Evolutionary conservation across 768 basidiomycete genomes (phyloP).

Genomic region (Tulasnella sp.): DNA sequence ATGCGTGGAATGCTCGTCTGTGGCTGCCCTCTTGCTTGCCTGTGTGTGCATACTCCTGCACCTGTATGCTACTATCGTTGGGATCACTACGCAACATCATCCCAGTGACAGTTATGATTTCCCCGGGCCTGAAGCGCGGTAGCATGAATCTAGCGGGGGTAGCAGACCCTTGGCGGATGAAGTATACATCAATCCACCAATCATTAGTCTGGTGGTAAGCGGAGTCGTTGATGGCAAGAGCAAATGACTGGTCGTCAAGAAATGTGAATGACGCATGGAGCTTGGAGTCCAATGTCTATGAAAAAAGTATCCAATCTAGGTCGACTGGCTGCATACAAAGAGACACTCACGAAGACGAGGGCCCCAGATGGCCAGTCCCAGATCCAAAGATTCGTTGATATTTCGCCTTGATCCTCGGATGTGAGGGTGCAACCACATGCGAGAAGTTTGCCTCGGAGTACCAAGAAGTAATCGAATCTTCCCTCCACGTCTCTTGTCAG

Average conservation of each 20-base stretch:
- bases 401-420: neutral
- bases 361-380: slow-evolving; percentile 9
- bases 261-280: neutral
- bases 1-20: too few relatives aligned
- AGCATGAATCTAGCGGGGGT: too few relatives aligned
- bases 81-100: too few relatives aligned
- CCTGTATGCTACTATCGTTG: too few relatives aligned
- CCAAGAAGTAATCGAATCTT: neutral
- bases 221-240: neutral
- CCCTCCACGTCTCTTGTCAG: too few relatives aligned
- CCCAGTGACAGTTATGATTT: too few relatives aligned
- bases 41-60: too few relatives aligned
- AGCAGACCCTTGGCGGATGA: neutral
- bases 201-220: neutral
- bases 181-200: neutral
- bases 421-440: neutral
- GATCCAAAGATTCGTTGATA: neutral
- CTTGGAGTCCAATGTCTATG: neutral
- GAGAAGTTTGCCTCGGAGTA: neutral
- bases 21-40: too few relatives aligned
- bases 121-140: too few relatives aligned
- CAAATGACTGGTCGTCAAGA: slow-evolving; percentile 1
- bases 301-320: neutral
- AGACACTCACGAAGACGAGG: neutral
- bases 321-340: neutral